Percentiles rank a stretch among this genome's conserved stretches.
phyloP scores from a whole-genome alignment of 1,284 basidiomycete genomes.

The Irpex lacteus region DNA sequence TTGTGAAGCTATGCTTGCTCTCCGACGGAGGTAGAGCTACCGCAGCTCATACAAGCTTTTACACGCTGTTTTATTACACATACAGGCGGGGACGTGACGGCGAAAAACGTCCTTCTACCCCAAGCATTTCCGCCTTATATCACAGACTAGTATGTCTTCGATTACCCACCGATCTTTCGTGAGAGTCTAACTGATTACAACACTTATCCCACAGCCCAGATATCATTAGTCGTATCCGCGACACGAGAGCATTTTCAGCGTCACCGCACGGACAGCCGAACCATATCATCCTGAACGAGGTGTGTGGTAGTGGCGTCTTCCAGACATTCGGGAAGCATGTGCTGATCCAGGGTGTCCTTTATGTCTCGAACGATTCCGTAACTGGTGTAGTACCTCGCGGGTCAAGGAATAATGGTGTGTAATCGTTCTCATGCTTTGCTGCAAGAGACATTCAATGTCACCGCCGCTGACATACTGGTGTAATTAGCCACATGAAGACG shows the following conservation, averaged over 20 bases:
- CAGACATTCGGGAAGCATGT: not conserved
- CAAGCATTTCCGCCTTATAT: constrained; percentile 67
- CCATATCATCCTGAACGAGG: constrained; percentile 87
- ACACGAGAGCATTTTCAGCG: constrained; percentile 55
- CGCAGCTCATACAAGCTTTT: not conserved
- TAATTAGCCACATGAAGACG: constrained; percentile 87
- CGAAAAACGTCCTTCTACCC: constrained; percentile 58
- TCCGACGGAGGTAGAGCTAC: not conserved
- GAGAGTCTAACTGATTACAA: constrained; percentile 1
- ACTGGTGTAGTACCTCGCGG: constrained; percentile 67
- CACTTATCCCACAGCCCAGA: constrained; percentile 56
- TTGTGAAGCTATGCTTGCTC: constrained; percentile 20
- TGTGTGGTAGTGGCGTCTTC: constrained; percentile 24
- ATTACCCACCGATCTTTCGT: constrained; percentile 3
- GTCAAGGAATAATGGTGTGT: constrained; percentile 89
- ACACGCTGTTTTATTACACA: not conserved
- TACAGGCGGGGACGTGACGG: constrained; percentile 66
- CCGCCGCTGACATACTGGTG: constrained; percentile 12
- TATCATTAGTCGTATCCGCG: constrained; percentile 66
- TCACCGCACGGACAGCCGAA: constrained; percentile 73
- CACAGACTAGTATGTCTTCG: constrained; percentile 46
- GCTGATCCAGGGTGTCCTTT: not conserved
- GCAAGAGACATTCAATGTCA: not conserved
- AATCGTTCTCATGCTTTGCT: constrained; percentile 4
- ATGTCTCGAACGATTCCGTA: not conserved